A percentile compares a stretch with the other conserved stretches of the same genome.
These are phyloP conservation scores for Crithidia mellificae DNA, from an alignment of 208 protist species.

Conservation along the genomic window DNA sequence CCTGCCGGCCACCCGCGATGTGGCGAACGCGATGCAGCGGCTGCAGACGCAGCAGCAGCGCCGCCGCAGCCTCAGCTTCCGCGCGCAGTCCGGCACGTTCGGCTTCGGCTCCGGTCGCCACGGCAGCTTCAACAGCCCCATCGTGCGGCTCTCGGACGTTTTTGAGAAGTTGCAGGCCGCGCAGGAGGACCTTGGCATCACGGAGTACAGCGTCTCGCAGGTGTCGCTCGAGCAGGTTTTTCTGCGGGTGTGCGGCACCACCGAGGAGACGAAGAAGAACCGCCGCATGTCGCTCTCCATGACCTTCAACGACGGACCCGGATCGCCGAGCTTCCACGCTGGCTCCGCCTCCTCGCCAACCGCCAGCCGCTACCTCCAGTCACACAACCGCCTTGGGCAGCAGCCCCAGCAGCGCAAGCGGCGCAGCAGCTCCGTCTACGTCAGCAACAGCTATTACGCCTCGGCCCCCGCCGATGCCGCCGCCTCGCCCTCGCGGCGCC, in stretches of 20 bases:
- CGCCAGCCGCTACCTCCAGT: background rate
- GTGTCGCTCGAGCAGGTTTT: slow-evolving; percentile 85
- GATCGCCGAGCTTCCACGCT: background rate
- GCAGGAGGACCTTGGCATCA: slow-evolving; percentile 32
- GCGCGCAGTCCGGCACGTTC: background rate
- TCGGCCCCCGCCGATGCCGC: background rate
- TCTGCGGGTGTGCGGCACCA: slow-evolving; percentile 21
- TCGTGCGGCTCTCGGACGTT: slow-evolving; percentile 38
- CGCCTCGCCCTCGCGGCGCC: slow-evolving; percentile 14
- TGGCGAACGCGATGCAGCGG: slow-evolving; percentile 27
- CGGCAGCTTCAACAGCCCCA: slow-evolving; percentile 10
- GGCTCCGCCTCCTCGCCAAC: background rate
- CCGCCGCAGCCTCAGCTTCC: slow-evolving; percentile 14
- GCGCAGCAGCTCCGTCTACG: slow-evolving; percentile 2
- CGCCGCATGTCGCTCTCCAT: slow-evolving; percentile 7
- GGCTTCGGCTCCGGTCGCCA: background rate
- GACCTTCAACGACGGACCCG: background rate
- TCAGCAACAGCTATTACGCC: background rate
- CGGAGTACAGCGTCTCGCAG: slow-evolving; percentile 77
- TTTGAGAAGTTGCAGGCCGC: slow-evolving; percentile 44
- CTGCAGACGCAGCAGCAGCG: slow-evolving; percentile 29
- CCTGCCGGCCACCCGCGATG: slow-evolving; percentile 28
- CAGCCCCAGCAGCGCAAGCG: background rate
- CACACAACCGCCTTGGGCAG: background rate
- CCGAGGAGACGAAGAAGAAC: slow-evolving; percentile 21